Conservation (phyloP, 768 basidiomycete genomes). For the Daedaleopsis sinensis region DNA sequence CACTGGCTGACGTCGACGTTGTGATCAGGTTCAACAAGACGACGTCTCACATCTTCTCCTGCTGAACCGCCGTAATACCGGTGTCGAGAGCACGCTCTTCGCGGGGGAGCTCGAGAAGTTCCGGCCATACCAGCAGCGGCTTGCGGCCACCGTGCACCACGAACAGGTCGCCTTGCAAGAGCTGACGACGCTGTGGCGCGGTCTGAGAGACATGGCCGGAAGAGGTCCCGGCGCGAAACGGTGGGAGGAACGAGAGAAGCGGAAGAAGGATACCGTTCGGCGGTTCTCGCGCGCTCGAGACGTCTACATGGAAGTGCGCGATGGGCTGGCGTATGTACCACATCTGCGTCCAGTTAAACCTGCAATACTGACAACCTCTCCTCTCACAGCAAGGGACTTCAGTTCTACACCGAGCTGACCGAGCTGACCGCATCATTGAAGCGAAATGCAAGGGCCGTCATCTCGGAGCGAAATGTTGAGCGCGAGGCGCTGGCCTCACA, state of each 20-base stretch:
- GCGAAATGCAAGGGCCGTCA: conserved; percentile 61
- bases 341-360: conserved; percentile 3
- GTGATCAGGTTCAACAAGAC: conserved; percentile 82
- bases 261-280: conserved; percentile 72
- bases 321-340: conserved; percentile 76
- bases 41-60: conserved; percentile 95
- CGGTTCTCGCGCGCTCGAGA: conserved; percentile 79
- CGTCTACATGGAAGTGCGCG: conserved; percentile 83
- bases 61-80: conserved; percentile 83
- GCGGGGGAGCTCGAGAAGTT: conserved; percentile 96
- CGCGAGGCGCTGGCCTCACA: conserved; percentile 68
- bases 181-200: conserved; percentile 71
- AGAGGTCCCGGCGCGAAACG: conserved; percentile 77
- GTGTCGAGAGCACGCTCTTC: conserved; percentile 86
- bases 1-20: neutral
- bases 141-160: conserved; percentile 76
- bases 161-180: conserved; percentile 78
- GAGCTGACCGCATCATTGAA: conserved; percentile 62
- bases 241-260: conserved; percentile 82
- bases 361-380: conserved; percentile 1
- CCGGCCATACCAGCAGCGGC: conserved; percentile 83
- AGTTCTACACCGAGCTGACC: conserved; percentile 84
- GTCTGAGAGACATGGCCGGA: conserved; percentile 70
- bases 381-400: conserved; percentile 73
- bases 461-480: conserved; percentile 66